Evolutionary conservation across 345 rosid species (phyloP), one percentile per base, ranked within the genome.

Genomic region (Carallia brachiata): DNA sequence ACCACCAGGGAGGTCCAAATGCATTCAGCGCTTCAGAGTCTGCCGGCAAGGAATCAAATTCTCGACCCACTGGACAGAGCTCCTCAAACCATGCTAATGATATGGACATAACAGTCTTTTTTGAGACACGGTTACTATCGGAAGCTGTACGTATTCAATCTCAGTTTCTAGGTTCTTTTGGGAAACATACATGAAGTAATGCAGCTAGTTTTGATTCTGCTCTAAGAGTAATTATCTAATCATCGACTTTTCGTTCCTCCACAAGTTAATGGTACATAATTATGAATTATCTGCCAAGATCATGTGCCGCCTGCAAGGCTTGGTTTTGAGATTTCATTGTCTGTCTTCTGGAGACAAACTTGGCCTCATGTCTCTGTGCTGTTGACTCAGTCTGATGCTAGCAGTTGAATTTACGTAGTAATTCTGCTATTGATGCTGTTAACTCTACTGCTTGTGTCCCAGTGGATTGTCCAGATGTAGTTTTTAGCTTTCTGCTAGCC

Each of bases 71-170:
- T 12, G 88, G 73, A 32, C 96, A 81, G 71, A 81, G 85, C 61
- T 84, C 94, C 57, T 82, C 93, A 61, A 83, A 87, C 82, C 81
- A 85, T 69, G 70, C 81, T 47, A 89, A 85, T 61, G 90, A 84
- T 73, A 52, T 86, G 48, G 89, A 87, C 63, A 77, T 85, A 62
- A 77, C 80, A 68, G 90, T 88, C 34, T 88, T 84, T 71, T 63
- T 67, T 0, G 93, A 90, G 75, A 77, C 88, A 3, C 92, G 87
- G 65, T 79, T 92, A 66, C 90, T 95, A 34, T 89, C 97, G 44
- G 97, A 92, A 75, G 70, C 90, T 69, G 99, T 95, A 72, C 87
- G 95, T 80, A 47, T 54, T 28, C 28, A 12, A 27, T 52, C 4
- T 6, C 52, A 12, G 34, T 52, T 28, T 54, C 63, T 61, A 6